Percentiles rank a stretch among this genome's conserved stretches.
These are phyloP conservation scores for Multifurca ochricompacta DNA, from an alignment of 768 basidiomycete genomes.

Conservation along the genomic window DNA sequence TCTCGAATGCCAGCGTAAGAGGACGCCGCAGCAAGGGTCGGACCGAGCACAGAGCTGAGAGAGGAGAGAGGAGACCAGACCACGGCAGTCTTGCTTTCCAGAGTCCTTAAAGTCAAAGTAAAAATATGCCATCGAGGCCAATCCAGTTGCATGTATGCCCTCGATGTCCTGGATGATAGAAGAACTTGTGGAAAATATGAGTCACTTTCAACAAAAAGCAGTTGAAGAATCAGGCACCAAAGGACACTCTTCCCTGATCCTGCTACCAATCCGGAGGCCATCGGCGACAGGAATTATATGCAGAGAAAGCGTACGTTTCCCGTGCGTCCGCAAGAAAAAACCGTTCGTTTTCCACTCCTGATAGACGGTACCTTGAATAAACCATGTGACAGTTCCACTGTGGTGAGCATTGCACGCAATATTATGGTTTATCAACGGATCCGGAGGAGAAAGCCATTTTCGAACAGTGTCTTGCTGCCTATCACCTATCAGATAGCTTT, in stretches of 20 bases:
- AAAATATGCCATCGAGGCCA: neutral
- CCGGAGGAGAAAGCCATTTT: neutral
- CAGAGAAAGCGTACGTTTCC: neutral
- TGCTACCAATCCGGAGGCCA: neutral
- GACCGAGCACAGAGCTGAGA: neutral
- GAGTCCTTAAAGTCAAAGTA: neutral
- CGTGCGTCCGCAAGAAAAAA: neutral
- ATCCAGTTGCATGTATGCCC: neutral
- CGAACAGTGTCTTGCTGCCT: neutral
- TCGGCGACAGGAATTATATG: neutral
- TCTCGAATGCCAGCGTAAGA: neutral
- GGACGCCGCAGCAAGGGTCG: neutral
- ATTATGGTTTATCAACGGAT: neutral
- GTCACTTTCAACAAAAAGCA: neutral
- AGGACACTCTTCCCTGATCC: conserved; percentile 6
- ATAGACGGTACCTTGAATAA: neutral
- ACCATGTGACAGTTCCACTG: neutral
- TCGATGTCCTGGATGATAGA: conserved; percentile 1
- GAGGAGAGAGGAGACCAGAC: neutral
- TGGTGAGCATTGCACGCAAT: neutral
- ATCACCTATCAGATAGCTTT: neutral
- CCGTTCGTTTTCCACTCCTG: neutral
- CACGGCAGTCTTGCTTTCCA: neutral
- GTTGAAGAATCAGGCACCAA: neutral
- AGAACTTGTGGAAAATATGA: neutral